Percentiles rank a stretch among this genome's conserved stretches.
phyloP scores from a whole-genome alignment of 352 stramenopile species.

The Elongisporangium undulatum region DNA sequence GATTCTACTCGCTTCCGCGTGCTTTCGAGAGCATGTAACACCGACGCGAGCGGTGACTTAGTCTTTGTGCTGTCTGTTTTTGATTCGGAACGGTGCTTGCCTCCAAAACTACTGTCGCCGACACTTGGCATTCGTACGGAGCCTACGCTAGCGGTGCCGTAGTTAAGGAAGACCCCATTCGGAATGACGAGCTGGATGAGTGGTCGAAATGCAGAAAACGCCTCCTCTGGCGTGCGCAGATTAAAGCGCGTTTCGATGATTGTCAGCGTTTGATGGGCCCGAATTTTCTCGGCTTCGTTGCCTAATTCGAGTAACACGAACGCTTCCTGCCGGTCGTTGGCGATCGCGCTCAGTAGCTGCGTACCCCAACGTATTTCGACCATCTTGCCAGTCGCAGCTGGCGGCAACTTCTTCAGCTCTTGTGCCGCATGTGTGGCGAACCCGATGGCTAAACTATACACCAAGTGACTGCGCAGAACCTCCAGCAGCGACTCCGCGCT shows the following conservation, averaged over 20 bases:
- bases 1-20: neutral
- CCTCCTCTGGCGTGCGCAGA: constrained; percentile 22
- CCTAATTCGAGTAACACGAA: neutral
- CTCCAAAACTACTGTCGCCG: neutral
- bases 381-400: constrained; percentile 5
- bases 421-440: constrained; percentile 25
- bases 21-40: neutral
- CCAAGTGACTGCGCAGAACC: constrained; percentile 35
- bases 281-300: constrained; percentile 1
- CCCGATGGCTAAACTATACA: constrained; percentile 35
- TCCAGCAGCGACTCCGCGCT: constrained; percentile 30
- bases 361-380: constrained; percentile 44
- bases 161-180: constrained; percentile 33
- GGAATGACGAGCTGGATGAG: constrained; percentile 51
- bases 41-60: neutral
- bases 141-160: neutral
- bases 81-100: neutral
- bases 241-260: constrained; percentile 22
- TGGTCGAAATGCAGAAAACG: constrained; percentile 28
- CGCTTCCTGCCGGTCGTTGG: constrained; percentile 19
- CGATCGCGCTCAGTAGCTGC: constrained; percentile 25
- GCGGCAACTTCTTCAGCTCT: constrained; percentile 10
- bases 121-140: neutral
- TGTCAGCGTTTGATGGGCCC: constrained; percentile 10
- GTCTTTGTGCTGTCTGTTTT: neutral